These are phyloP conservation scores for Cyberlindnera galapagoensis DNA, from an alignment of 805 yeast genomes.

Conservation along the genomic window DNA sequence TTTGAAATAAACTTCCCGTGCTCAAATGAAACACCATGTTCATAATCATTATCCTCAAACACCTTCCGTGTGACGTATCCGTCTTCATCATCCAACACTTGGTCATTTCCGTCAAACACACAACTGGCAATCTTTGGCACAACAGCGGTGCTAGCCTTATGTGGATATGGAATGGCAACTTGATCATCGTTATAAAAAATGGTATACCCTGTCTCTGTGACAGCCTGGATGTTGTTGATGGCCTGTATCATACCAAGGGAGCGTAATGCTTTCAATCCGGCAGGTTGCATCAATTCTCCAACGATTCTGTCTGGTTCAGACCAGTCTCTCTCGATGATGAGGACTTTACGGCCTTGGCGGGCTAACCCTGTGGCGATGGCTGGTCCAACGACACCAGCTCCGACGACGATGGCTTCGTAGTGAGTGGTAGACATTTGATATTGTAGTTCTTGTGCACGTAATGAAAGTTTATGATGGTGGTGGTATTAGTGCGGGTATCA, in stretches of 20 bases:
- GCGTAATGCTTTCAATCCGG: constrained; percentile 80
- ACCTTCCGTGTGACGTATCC: constrained; percentile 39
- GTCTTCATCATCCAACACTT: constrained; percentile 42
- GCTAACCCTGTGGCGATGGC: constrained; percentile 87
- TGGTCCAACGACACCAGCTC: constrained; percentile 99
- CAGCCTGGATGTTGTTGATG: constrained; percentile 70
- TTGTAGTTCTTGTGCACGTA: neutral
- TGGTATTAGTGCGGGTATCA: neutral
- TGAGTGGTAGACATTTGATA: constrained; percentile 3
- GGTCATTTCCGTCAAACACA: constrained; percentile 54
- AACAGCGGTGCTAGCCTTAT: constrained; percentile 42
- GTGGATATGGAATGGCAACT: constrained; percentile 66
- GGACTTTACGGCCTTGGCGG: constrained; percentile 79
- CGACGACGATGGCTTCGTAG: constrained; percentile 84
- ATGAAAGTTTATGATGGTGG: neutral
- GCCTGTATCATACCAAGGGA: constrained; percentile 80
- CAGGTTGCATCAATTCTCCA: constrained; percentile 96
- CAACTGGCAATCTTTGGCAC: constrained; percentile 47
- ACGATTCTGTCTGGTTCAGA: constrained; percentile 91
- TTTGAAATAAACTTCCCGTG: constrained; percentile 85
- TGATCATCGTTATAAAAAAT: constrained; percentile 56
- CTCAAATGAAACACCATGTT: constrained; percentile 80
- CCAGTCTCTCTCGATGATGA: constrained; percentile 81
- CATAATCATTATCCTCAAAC: constrained; percentile 54
- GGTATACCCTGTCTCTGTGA: constrained; percentile 72